Base-by-base conservation (phyloP, 2,329 filamentous ascomycete species). In the Amauroascus niger region DNA sequence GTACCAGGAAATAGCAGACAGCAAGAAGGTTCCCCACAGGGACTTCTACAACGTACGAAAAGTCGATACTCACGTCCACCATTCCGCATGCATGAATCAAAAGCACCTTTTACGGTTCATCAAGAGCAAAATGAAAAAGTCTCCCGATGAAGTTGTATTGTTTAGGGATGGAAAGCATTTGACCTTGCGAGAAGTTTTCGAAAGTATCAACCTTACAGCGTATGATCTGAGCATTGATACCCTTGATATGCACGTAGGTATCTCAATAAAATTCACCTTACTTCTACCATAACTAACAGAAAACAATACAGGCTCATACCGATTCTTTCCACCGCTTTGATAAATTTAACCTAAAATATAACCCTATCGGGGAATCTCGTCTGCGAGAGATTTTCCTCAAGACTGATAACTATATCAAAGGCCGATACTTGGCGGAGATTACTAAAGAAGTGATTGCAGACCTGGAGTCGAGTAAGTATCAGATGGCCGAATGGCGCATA, bases 61-160 rank as follows among this genome's bases (percentile, higher is more conserved):
- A 70, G 93, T 98, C 49, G 93, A 98, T 67, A 98, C 93, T 7
- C 93, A 98, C 77, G 93, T 98, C 62, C 93, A 98, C 67, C 93
- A 98, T 70, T 98, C 93, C 14, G 93, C 93, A 22, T 98, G 93
- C 69, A 98, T 98, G 93, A 98, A 98, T 67, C 93, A 98, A 71
- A 98, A 98, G 72, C 93, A 98, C 78, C 74, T 98, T 54, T 76
- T 98, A 57, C 88, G 93, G 52, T 98, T 98, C 71, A 98, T 98
- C 76, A 98, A 98, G 73, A 95, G 89, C 72, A 98, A 98, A 74
- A 96, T 98, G 88, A 97, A 96, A 79, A 98, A 95, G 71, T 93
- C 81, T 16, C 89, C 90, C 0, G 87, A 97, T 64, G 93, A 98
- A 72, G 82, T 93, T 30, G 93, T 98, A 6, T 79, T 98, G 43